These are phyloP conservation scores for Falciphora oryzae DNA, from an alignment of 2,329 filamentous ascomycete species.

Conservation along the genomic window DNA sequence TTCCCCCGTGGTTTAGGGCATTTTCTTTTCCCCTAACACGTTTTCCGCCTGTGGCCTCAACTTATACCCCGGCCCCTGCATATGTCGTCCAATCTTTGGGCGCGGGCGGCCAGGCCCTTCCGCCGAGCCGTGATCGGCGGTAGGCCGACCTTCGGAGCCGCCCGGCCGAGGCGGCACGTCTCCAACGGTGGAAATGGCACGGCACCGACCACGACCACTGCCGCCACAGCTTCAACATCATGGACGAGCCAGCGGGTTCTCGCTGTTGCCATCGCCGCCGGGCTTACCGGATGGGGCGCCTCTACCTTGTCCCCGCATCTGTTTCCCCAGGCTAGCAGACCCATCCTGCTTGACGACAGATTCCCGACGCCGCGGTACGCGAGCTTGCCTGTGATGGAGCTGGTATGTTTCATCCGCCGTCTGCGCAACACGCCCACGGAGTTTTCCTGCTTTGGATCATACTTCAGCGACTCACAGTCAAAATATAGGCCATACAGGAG, in stretches of 20 bases:
- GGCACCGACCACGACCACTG: constrained; percentile 28
- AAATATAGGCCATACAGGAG: constrained; percentile 45
- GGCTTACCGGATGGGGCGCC: constrained; percentile 34
- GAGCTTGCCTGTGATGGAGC: constrained; percentile 29
- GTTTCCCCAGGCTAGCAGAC: constrained; percentile 14
- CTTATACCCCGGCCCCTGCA: constrained; percentile 15
- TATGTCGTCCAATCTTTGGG: constrained; percentile 23
- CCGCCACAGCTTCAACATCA: constrained; percentile 27
- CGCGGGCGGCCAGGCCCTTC: constrained; percentile 22
- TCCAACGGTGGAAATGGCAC: constrained; percentile 18
- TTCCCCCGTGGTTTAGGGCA: not conserved
- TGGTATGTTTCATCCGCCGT: constrained; percentile 13
- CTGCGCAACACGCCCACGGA: not conserved
- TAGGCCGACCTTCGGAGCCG: constrained; percentile 4
- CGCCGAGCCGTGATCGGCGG: constrained; percentile 16
- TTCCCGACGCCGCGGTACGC: constrained; percentile 30
- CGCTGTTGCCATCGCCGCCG: constrained; percentile 32
- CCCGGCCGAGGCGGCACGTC: constrained; percentile 13
- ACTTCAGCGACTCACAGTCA: not conserved
- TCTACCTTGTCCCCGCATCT: constrained; percentile 22
- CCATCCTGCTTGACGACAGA: constrained; percentile 23
- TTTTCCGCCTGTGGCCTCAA: not conserved
- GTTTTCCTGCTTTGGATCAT: not conserved
- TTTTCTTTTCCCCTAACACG: not conserved
- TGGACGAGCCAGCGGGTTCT: constrained; percentile 30